Conservation (phyloP, 192 early-diverging fungal species). For the Mortierella claussenii region DNA sequence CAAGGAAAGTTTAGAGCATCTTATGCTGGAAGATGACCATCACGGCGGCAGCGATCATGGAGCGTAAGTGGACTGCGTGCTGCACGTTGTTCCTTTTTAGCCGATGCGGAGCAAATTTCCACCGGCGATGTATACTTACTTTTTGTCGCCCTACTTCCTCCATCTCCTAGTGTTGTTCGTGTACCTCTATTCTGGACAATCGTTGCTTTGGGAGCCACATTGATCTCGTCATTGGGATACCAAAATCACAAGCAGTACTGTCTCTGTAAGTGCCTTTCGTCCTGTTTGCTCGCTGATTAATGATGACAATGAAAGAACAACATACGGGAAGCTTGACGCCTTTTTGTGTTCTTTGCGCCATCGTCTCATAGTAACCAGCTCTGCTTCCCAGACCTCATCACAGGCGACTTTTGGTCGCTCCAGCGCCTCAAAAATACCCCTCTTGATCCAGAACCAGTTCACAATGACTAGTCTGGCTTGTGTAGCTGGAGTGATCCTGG, state of each 20-base stretch:
- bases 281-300: not conserved
- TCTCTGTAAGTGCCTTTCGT: conserved; percentile 45
- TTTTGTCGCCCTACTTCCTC: no score
- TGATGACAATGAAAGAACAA: no score
- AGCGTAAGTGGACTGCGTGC: conserved; percentile 22
- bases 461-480: conserved; percentile 49
- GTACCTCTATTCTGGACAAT: conserved; percentile 55
- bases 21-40: conserved; percentile 62
- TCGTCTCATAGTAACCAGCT: conserved; percentile 24
- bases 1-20: conserved; percentile 68
- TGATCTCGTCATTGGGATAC: conserved; percentile 58
- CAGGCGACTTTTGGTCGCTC: conserved; percentile 12
- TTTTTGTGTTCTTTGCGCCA: no score
- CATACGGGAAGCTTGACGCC: no score
- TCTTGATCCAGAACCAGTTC: conserved; percentile 55
- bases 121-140: no score
- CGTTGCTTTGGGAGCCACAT: conserved; percentile 50
- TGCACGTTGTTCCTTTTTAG: no score
- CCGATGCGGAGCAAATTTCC: not conserved
- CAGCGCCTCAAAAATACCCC: not conserved
- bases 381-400: conserved; percentile 5
- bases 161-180: conserved; percentile 19
- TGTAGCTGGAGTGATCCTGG: conserved; percentile 44
- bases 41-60: conserved; percentile 53
- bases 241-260: conserved; percentile 65